Evolutionary conservation across 1,139 yeast species (phyloP), one percentile per base, ranked within the genome.

Genomic region (Pichia sp.): DNA sequence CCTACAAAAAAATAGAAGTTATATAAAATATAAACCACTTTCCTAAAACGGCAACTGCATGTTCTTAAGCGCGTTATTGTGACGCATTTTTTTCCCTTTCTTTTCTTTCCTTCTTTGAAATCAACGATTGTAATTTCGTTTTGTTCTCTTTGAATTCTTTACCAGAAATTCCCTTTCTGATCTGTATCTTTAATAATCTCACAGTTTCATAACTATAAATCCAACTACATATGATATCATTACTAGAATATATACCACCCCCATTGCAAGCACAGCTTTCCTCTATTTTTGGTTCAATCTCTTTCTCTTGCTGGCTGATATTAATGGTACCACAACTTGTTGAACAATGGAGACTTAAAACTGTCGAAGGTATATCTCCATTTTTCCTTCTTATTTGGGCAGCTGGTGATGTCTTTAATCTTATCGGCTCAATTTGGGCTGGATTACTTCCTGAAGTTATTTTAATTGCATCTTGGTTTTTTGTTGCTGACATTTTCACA

Each of bases 301-400:
- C 83, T 62, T 69, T 79, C 43, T 81, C 90, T 2, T 83, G 90
- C 62, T 86, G 92, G 92, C 77, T 86, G 30, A 90, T 86, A n/a
- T 68, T 86, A 44, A 73, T 85, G 53, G 69, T 85, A 59, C 95
- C 95, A 1, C 95, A 86, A 65, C 73, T 86, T 43, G 76, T 86
- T 38, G 95, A 86, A 63, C 94, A 86, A 66, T 86, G 90, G 90
- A 69, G 85, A 51, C 68, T 81, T 47, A 82, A 84, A 61, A 78
- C 87, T 29, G 87, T 89, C 4, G 92, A 85, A 38, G 95, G 95
- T 5, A 79, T 86, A 28, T 82, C 94, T 34, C 74, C 83, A 38
- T 78, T 83, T 3, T 86, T 86, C 60, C 74, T 86, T 34, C 58
- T 76, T 25, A 76, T 83, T 48, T 86, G 95, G 95, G 75, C 83